These are phyloP conservation scores for Myriosclerotinia curreyana DNA, from an alignment of 2,329 filamentous ascomycete species.

Conservation along the genomic window DNA sequence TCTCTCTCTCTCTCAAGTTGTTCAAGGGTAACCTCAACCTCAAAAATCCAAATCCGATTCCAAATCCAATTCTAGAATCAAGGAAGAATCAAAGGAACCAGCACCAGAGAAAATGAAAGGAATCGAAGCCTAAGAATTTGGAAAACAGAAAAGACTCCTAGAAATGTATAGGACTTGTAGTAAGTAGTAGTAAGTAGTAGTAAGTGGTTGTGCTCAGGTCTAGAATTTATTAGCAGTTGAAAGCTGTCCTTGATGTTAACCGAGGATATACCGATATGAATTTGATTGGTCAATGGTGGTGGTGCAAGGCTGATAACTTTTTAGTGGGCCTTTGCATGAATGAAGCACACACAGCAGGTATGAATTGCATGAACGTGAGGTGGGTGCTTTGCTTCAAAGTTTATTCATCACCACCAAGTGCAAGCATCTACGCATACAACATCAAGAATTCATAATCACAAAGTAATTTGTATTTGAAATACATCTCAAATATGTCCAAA, in stretches of 20 bases:
- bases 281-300: neutral
- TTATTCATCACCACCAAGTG: neutral
- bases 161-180: no score
- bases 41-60: neutral
- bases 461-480: neutral
- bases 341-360: no score
- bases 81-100: neutral
- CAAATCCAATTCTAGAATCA: neutral
- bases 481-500: neutral
- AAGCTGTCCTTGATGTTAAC: slow-evolving; percentile 9
- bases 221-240: slow-evolving; percentile 14
- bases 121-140: neutral
- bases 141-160: no score
- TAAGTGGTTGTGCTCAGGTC: slow-evolving; percentile 3
- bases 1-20: no score
- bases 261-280: neutral
- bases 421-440: neutral
- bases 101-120: neutral
- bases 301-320: slow-evolving; percentile 13
- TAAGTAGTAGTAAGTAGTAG: no score
- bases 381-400: slow-evolving; percentile 1
- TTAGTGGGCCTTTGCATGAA: neutral
- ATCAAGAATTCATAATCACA: neutral
- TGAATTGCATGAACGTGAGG: slow-evolving; percentile 11
- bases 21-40: neutral